Evolutionary conservation across 495 filamentous ascomycete genomes (phyloP), one percentile per base, ranked within the genome.

Genomic region (Hypoxylon subgilvum): DNA sequence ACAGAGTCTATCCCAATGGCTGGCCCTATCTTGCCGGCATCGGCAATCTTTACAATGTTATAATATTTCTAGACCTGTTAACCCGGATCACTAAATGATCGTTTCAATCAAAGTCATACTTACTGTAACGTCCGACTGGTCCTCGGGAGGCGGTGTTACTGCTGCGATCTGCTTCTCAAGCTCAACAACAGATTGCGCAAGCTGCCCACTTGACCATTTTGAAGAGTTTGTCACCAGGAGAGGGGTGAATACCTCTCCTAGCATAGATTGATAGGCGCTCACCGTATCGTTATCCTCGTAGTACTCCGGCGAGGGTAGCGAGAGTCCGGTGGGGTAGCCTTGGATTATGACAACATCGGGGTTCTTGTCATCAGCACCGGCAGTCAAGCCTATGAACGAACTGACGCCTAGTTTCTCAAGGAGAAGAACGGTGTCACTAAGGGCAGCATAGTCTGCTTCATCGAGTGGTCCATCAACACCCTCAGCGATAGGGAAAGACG

Each of bases 241-340:
- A 19, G 53, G 54, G 17, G 42, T 34, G 27, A 79, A 60, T 13
- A 75, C 61, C 7, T 70, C 41, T 12, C 56, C 75, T n/a, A 84
- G 63, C 36, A 79, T 79, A 2, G 57, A 23, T 36, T 78, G 73
- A 60, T 88, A 89, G 12, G 79, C 71, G 23, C 68, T 67, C 14
- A 88, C 71, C 4, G 79, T 70, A 14, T 81, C 65, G 0, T 77
- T 75, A 52, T 87, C 80, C 44, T 84, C 76, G 52, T 88, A 89
- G 57, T 85, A 86, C 59, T 88, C 83, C 49, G 85, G 82, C 1
- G 84, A 79, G 16, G 86, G 84, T 21, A 89, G 77, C 10, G 84
- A 82, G 60, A 85, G 82, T 38, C 69, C 60, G 0, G 69, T 66
- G 34, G 82, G 83, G 12, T 81, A 81, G 5, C 72, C 76, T 14